Evolutionary conservation across 495 filamentous ascomycete species (phyloP).

Genomic region (Glonium stellatum): DNA sequence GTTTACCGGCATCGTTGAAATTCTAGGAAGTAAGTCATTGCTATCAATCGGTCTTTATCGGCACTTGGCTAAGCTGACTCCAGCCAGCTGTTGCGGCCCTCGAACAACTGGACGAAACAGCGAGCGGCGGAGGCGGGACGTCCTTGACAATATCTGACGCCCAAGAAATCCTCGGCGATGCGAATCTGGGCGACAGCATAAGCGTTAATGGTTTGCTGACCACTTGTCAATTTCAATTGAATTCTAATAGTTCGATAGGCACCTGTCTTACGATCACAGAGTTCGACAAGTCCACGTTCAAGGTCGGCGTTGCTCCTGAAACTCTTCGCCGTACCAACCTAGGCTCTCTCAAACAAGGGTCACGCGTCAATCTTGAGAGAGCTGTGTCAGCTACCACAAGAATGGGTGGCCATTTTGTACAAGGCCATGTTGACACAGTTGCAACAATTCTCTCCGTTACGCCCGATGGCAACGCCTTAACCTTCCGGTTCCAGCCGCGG

Average conservation of each 20-base stretch:
- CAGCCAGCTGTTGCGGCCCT: slow-evolving; percentile 70
- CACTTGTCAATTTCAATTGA: neutral
- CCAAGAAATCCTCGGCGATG: slow-evolving; percentile 67
- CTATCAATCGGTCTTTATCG: slow-evolving; percentile 6
- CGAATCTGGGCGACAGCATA: slow-evolving; percentile 85
- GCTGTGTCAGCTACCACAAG: slow-evolving; percentile 82
- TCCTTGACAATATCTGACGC: slow-evolving; percentile 80
- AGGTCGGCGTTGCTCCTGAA: slow-evolving; percentile 90
- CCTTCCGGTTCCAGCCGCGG: slow-evolving; percentile 70
- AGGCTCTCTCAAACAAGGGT: slow-evolving; percentile 52
- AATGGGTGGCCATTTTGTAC: slow-evolving; percentile 82
- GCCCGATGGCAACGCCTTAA: slow-evolving; percentile 81
- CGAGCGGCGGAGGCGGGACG: slow-evolving; percentile 66
- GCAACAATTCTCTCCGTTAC: slow-evolving; percentile 61
- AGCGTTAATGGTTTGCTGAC: slow-evolving; percentile 66
- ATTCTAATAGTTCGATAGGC: slow-evolving; percentile 37
- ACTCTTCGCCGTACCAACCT: slow-evolving; percentile 95
- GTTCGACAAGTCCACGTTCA: slow-evolving; percentile 66
- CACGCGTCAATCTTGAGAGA: slow-evolving; percentile 82
- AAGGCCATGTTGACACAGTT: slow-evolving; percentile 90
- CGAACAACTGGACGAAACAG: slow-evolving; percentile 66
- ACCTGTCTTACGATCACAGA: slow-evolving; percentile 87
- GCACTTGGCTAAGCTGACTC: slow-evolving; percentile 30
- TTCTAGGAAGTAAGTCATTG: slow-evolving; percentile 68
- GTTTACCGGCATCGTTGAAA: slow-evolving; percentile 97